Base-by-base conservation (phyloP, 768 basidiomycete genomes). In the Phaffia tasmanica region DNA sequence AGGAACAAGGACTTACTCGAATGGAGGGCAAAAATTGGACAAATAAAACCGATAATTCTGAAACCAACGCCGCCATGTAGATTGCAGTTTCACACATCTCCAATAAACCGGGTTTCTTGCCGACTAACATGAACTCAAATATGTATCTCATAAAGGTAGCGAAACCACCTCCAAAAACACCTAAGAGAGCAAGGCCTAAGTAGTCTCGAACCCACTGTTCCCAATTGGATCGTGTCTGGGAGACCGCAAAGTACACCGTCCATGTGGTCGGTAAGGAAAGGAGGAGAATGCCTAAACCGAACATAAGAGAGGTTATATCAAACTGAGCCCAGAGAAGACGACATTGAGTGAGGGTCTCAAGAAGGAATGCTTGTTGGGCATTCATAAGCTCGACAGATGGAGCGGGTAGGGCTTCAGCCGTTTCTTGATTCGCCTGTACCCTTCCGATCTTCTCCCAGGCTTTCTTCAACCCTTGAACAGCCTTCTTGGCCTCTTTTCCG, bases 311-410 rank as follows among this genome's bases (percentile, higher is more conserved):
- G 1, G 82, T 72, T 3, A 86, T 79, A 70, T 91, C 88, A 80
- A 99, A 98, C 72, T 89, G 89, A 0, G 95, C 94, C 95, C 95
- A 99, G 63, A 97, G 83, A 16, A 82, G 76, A 8, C 93, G 86
- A 73, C 93, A 93, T 1, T 81, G 81, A 0, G 80, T 77, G 46
- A 92, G 80, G 6, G 87, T 83, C 19, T 80, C 74, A 11, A 84
- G 80, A 16, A 82, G 83, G 73, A 84, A 90, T 21, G 80, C 76
- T 57, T 80, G 72, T 57, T 75, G 72, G 19, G 68, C 63, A 6
- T 49, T 55, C 32, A 75, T 65, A 7, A 67, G 74, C 73, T 16
- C 68, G 55, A 16, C 56, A 30, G 57, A 67, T 57, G 47, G 65
- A 62, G 49, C 48, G 51, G 56, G 27, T 50, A 27, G 65, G 6